Base-by-base conservation (phyloP, 106 monocot genomes). In the Allium sativum region DNA sequence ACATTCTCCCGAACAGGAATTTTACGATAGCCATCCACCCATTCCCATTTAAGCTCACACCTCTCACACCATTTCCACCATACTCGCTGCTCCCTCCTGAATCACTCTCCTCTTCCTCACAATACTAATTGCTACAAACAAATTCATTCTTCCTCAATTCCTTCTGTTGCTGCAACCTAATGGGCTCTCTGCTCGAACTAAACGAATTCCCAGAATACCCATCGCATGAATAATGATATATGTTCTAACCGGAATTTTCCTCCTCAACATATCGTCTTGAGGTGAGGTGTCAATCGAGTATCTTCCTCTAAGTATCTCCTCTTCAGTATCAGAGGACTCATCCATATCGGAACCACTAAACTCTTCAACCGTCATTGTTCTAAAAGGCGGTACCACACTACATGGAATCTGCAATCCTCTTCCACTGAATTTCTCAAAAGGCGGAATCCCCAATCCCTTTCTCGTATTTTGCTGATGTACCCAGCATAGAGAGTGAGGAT, bases 361-460 rank as follows among this genome's bases (percentile, higher is more conserved):
- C 5, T 78, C 81, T 40, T 73, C 71, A 7, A 48, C 52, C 9
- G 53, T 73, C 46, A 75, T 62, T 15, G 76, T 46, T 16, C 57
- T 69, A 17, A 70, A 77, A 21, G 68, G 60, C 11, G 81, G 75
- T 6, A 73, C 58, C n/a, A 79, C 65, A 12, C 44, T 57, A 10
- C 71, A 43, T 5, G 86, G 77, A 42, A 89, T 68, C 74, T 84
- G 83, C 31, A 5, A 31, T 21, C 94, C 94, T 42, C 59, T 16
- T 21, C 86, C 89, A 40, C 89, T 86, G 68, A 95, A 95, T 58
- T 90, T 95, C 64, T 90, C 87, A 48, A 86, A 74, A 5, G 72
- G 74, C 0, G 96, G 91, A 7, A 91, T 71, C 48, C 77, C 84
- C 10, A 84, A 75, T 14, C 77, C 73, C n/a, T 70, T 58, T 0